These are phyloP conservation scores for Xylaria acuta DNA, from an alignment of 495 filamentous ascomycete species.

Conservation along the genomic window DNA sequence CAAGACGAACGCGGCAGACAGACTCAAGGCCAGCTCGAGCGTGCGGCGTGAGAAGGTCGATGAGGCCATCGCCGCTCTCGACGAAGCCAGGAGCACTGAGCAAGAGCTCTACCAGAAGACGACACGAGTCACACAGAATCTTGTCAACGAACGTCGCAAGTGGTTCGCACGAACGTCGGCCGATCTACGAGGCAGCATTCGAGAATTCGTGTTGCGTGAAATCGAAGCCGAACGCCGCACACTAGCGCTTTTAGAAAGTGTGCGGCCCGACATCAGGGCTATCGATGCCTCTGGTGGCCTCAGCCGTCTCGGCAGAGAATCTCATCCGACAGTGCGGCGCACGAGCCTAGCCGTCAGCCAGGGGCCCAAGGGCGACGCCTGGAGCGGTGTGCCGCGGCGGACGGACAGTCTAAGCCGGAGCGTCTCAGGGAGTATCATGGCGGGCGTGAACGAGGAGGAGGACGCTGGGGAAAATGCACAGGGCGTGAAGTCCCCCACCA, in stretches of 20 bases:
- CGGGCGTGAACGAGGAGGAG: conserved; percentile 50
- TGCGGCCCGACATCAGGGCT: conserved; percentile 88
- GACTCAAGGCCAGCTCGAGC: conserved; percentile 80
- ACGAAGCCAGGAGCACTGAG: conserved; percentile 84
- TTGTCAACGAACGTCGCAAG: conserved; percentile 84
- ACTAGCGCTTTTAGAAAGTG: conserved; percentile 87
- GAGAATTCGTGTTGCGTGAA: conserved; percentile 91
- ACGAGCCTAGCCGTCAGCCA: conserved; percentile 83
- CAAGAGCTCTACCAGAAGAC: conserved; percentile 80
- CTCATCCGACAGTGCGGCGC: conserved; percentile 77
- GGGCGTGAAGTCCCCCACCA: conserved; percentile 46
- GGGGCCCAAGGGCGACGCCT: conserved; percentile 94
- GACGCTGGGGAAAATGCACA: conserved; percentile 54
- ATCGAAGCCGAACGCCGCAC: conserved; percentile 96
- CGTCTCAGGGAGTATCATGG: conserved; percentile 72
- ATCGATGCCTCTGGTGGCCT: conserved; percentile 92
- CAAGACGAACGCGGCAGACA: conserved; percentile 83
- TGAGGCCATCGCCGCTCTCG: conserved; percentile 86
- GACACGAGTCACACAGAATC: conserved; percentile 83
- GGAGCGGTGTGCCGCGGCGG: conserved; percentile 91
- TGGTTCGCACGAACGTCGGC: conserved; percentile 89
- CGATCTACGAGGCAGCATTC: conserved; percentile 78
- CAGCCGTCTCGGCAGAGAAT: conserved; percentile 84
- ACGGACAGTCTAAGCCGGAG: conserved; percentile 77
- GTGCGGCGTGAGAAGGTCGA: conserved; percentile 94